Evolutionary conservation across 768 basidiomycete species (phyloP), one percentile per base, ranked within the genome.

Genomic region (Mycena metata): DNA sequence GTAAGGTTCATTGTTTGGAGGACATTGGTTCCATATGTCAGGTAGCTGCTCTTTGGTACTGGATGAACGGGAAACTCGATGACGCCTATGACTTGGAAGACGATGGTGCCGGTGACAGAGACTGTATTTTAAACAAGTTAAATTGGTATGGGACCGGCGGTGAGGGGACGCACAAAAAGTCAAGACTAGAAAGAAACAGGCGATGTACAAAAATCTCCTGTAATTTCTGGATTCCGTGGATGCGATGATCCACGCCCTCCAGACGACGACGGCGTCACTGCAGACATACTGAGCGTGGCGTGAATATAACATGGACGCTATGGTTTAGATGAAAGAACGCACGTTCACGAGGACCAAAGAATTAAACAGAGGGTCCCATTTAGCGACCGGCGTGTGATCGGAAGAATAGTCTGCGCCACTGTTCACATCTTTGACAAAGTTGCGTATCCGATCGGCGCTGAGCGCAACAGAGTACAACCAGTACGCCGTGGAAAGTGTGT

Each of bases 221-320:
- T 54, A 49, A 23, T 55, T 54, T 30, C 30, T 30, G 17, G 15
- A 35, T 39, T 13, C 33, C 17, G 33, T 36, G 16, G 35, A 47
- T 33, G 57, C 50, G 50, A 60, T 36, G 39, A 67, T 57, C 66
- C 66, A 60, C n/a, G 66, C 66, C 42, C 66, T 60, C 66, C 66
- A 67, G 17, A 67, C 58, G 41, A 67, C 66, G 13, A 67, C 51
- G 6, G 49, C 66, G 41, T 60, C 66, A 41, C 58, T 55, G 58
- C 49, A 41, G 47, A 58, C 46, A 39, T 58, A 66, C 64, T 66
- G 43, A n/a, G 41, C 10, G 24, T 36, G 30, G 35, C 16, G 52
- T 54, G 35, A 24, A 60, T 36, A 49, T 6, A 51, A 30, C 30
- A 30, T 30, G 30, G 3, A 30, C 30, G 30, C 3, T 30, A 30